Evolutionary conservation across 2,329 filamentous ascomycete species (phyloP), one percentile per base, ranked within the genome.

Genomic region (Aspergillus vadensis): DNA sequence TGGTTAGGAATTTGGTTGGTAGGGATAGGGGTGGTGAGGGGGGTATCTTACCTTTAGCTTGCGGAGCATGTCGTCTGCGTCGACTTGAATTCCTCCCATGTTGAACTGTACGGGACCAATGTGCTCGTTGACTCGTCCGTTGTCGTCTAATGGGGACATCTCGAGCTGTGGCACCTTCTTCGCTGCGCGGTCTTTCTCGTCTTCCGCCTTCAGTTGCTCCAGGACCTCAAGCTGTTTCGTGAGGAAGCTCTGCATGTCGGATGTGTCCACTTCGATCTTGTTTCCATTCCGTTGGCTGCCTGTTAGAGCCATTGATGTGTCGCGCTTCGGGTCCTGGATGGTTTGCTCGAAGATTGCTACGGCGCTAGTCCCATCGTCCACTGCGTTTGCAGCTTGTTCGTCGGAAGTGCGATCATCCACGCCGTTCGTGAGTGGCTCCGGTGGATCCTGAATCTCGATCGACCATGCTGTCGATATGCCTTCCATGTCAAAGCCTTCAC

Each of bases 71-170:
- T 97, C 92, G 72, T 97, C 93, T 8, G 92, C 92, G 77, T 97
- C 92, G 30, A 97, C 91, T 73, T 97, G 92, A 64, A 99, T 97
- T 56, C 95, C 95, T 44, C 95, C 95, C 85, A 99, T 95, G 74
- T 99, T 99, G 80, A 98, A 97, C 72, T 97, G 92, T 65, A 97
- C 92, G 0, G 93, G 92, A 0, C 93, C 93, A 70, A 97, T 96
- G 69, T 96, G 92, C 70, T 94, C 91, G 68, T 88, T 88, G 57
- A 85, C 82, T 27, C 77, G 78, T 64, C 69, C 75, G 54, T 74
- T 74, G 55, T 76, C 74, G 55, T 75, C 75, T 60, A 75, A 67
- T n/a, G 70, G 72, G 14, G 69, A 71, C 70, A 73, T 75, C 57
- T 74, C 73, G 58, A 71, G 66, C 60, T 72, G 74, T n/a, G 74